Conservation (phyloP, 2,329 filamentous ascomycete species). For the Coniella lustricola region DNA sequence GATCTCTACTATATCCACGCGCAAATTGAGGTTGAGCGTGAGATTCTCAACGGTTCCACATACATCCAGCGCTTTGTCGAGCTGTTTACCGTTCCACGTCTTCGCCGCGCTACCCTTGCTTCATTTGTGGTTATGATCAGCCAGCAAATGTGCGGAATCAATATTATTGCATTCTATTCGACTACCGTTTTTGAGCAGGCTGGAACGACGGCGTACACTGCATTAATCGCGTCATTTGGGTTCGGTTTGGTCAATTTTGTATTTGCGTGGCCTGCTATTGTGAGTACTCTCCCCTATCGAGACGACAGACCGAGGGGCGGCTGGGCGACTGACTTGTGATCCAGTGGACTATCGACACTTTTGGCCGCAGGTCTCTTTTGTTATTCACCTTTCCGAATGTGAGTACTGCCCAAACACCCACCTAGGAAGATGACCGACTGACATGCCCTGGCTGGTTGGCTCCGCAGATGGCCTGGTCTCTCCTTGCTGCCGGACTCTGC, state of each 20-base stretch:
- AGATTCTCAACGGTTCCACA: constrained; percentile 26
- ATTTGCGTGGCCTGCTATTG: constrained; percentile 58
- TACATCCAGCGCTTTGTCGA: constrained; percentile 47
- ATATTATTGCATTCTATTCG: constrained; percentile 44
- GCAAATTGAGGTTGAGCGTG: constrained; percentile 39
- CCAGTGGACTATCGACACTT: constrained; percentile 57
- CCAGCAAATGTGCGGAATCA: constrained; percentile 55
- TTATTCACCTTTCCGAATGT: constrained; percentile 62
- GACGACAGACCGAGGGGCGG: background rate
- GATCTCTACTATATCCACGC: constrained; percentile 51
- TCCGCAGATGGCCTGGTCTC: constrained; percentile 47
- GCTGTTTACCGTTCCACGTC: constrained; percentile 50
- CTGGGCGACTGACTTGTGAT: background rate
- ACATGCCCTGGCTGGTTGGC: background rate
- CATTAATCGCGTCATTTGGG: constrained; percentile 36
- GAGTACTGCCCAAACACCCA: too few relatives aligned
- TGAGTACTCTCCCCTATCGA: background rate
- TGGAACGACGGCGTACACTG: constrained; percentile 31
- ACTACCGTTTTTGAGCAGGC: constrained; percentile 38
- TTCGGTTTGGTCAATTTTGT: constrained; percentile 53
- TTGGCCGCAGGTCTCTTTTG: constrained; percentile 53
- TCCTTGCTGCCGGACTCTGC: constrained; percentile 50
- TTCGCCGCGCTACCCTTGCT: constrained; percentile 57
- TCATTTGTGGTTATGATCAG: constrained; percentile 62
- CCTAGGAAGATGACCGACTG: too few relatives aligned